Percentiles rank a stretch among this genome's conserved stretches.
Evolutionary conservation across 768 basidiomycete species (phyloP).

Genomic region (Galerina sulciceps): DNA sequence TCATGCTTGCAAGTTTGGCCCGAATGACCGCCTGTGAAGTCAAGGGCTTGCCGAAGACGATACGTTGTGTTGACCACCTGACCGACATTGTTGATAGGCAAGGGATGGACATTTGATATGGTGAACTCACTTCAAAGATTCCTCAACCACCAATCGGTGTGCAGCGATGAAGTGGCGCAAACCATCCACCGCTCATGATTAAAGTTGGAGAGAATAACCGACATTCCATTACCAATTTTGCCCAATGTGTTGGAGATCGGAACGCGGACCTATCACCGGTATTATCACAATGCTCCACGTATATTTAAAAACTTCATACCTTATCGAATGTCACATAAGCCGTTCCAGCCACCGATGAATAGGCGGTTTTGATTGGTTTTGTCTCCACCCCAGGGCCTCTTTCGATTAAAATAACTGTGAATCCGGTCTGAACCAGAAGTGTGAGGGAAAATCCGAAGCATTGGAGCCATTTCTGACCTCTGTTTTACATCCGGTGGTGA

Average conservation of each 20-base stretch:
- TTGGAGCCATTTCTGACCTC: constrained; percentile 43
- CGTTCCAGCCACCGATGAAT: constrained; percentile 91
- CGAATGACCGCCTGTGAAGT: constrained; percentile 86
- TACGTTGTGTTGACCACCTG: constrained; percentile 88
- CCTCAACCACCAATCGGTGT: constrained; percentile 84
- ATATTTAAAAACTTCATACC: constrained; percentile 25
- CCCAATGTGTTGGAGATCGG: constrained; percentile 90
- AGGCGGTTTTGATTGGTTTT: constrained; percentile 90
- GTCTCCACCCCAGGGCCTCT: constrained; percentile 78
- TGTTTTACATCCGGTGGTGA: constrained; percentile 78
- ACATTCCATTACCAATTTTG: constrained; percentile 80
- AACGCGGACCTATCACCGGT: constrained; percentile 60
- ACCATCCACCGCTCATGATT: constrained; percentile 95
- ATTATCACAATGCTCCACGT: constrained; percentile 11
- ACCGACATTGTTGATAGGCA: not conserved
- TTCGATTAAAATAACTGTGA: constrained; percentile 76
- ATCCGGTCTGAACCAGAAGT: constrained; percentile 55
- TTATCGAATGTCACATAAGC: constrained; percentile 84
- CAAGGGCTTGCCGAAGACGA: constrained; percentile 90
- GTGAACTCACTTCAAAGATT: constrained; percentile 75
- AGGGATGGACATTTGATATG: not conserved
- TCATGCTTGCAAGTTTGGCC: constrained; percentile 87
- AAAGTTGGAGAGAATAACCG: constrained; percentile 83
- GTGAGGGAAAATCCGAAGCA: constrained; percentile 1
- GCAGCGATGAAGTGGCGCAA: constrained; percentile 69